Evolutionary conservation across 129 eudicot genomes (phyloP).

Genomic region (Saussurea involucrata): DNA sequence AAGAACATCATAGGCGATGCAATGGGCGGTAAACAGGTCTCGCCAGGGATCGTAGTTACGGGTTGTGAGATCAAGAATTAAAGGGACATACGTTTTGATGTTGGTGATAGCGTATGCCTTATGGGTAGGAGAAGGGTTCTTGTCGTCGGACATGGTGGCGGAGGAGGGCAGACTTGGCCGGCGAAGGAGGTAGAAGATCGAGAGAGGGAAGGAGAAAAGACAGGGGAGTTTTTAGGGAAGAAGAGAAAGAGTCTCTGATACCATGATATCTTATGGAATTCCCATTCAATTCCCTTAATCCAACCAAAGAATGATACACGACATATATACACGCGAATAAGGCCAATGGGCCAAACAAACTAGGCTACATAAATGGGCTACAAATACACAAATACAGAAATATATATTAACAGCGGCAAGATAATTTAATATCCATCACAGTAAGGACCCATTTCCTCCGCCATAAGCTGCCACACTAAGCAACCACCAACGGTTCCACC

Average conservation of each 20-base stretch:
- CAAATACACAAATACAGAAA: background rate
- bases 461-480: constrained; percentile 71
- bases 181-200: background rate
- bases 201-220: background rate
- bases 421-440: constrained; percentile 58
- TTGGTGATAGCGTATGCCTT: background rate
- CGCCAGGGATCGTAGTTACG: background rate
- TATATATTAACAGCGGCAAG: constrained; percentile 7
- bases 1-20: background rate
- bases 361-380: background rate
- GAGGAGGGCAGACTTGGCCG: too few relatives aligned
- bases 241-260: too few relatives aligned
- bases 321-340: background rate
- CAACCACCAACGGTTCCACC: constrained; percentile 69
- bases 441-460: constrained; percentile 52
- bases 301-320: background rate
- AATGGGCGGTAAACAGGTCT: background rate
- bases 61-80: background rate
- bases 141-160: background rate
- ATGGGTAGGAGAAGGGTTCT: background rate
- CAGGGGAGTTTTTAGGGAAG: too few relatives aligned
- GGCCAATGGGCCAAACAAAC: too few relatives aligned
- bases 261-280: background rate
- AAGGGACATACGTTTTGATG: background rate
- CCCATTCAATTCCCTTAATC: background rate